Base-by-base conservation (phyloP, 495 filamentous ascomycete species). In the Penicillium mononematosum region DNA sequence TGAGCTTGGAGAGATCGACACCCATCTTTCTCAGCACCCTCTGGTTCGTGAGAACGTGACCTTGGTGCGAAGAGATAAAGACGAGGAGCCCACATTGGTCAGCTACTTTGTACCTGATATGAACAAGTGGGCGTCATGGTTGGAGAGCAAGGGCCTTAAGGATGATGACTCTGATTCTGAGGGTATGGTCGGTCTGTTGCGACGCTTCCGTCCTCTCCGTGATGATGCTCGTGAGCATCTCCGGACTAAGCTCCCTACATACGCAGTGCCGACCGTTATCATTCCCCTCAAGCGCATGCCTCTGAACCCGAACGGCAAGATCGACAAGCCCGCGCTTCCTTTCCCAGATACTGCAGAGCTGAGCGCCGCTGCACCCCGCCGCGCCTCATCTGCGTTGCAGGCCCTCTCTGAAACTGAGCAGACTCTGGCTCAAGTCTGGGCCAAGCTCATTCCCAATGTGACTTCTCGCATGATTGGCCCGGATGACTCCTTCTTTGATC, bases 1-100 rank as follows among this genome's bases (percentile, higher is more conserved):
- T 62, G 93, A 98, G 72, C 85, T 98, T 27, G 89, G 89, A 58
- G 94, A 98, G 52, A 96, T 97, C 55, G 92, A 98, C 67, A 92
- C 83, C 39, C 85, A 92, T 64, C 76, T 97, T 19, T 86, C 85
- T 42, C 83, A 87, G 43, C 85, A 96, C 70, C 85, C 85, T 5
- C 71, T 96, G 4, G 83, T 98, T 6, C 76, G 89, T 17, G 94
- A 98, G 59, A 92, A 91, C 72, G 85, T 92, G 50, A 98, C 94
- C 1, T 72, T 98, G 2, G 86, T 97, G 0, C 78, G 89, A 55
- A 83, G 94, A 72, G 90, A 97, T 69, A 90, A 89, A 60, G 85
- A 92, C 70, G 92, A 98, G 67, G 93, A 98, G 69, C 91, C 85
- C 5, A 94, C 81, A 0, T 74, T 98, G 11, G 89, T 97, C 56